Evolutionary conservation across 2,329 filamentous ascomycete genomes (phyloP).

Genomic region (Xylariales sp.): DNA sequence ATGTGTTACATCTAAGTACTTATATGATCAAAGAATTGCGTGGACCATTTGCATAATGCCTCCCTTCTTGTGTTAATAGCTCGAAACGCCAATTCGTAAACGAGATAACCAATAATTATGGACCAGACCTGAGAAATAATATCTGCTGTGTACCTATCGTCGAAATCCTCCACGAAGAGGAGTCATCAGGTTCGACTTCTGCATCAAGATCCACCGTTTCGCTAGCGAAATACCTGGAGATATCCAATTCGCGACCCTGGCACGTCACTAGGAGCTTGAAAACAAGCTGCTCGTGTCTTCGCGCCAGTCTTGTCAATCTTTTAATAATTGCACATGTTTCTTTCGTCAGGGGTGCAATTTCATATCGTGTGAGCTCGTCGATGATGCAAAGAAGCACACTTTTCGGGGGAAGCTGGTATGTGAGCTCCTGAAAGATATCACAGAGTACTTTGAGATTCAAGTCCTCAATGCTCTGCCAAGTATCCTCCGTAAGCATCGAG

Average conservation of each 20-base stretch:
- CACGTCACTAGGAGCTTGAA: slow-evolving; percentile 38
- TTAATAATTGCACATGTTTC: slow-evolving; percentile 27
- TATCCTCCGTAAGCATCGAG: slow-evolving; percentile 19
- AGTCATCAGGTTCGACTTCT: slow-evolving; percentile 31
- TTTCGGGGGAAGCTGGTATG: slow-evolving; percentile 19
- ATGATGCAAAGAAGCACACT: slow-evolving; percentile 36
- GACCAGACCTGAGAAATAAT: not conserved
- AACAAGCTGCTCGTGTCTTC: slow-evolving; percentile 18
- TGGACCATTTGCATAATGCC: not conserved
- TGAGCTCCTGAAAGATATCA: slow-evolving; percentile 30
- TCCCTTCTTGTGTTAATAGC: not conserved
- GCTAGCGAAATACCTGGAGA: slow-evolving; percentile 31
- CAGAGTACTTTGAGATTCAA: slow-evolving; percentile 26
- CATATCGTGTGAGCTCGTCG: slow-evolving; percentile 37
- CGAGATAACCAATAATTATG: not conserved
- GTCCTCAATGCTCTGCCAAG: slow-evolving; percentile 6
- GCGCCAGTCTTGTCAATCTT: slow-evolving; percentile 26
- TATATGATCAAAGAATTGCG: not conserved
- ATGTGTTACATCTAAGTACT: slow-evolving; percentile 7
- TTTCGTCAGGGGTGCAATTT: slow-evolving; percentile 14
- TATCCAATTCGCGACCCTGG: slow-evolving; percentile 26
- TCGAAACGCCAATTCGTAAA: no score
- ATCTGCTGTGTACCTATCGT: slow-evolving; percentile 6
- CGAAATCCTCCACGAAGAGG: slow-evolving; percentile 32
- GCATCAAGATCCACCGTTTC: slow-evolving; percentile 29